Base-by-base conservation (phyloP, 805 yeast species). In the Pichia californica region DNA sequence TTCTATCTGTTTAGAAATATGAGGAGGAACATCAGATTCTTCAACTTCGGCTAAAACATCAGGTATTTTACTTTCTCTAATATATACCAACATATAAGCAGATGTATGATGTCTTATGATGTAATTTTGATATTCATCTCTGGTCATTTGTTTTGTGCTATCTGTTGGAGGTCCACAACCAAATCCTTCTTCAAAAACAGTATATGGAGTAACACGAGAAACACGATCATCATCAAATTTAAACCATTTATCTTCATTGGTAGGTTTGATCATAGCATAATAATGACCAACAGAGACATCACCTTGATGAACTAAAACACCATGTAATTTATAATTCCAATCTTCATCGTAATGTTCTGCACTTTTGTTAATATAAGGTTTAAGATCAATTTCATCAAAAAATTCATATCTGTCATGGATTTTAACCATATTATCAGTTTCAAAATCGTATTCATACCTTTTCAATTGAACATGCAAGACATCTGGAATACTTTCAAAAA, bases 281-380 rank as follows among this genome's bases (percentile, higher is more conserved):
- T 93, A 93, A 59, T 93, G 99, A 18, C 99, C 99, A 36, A 89
- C 85, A 10, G 95, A 85, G 39, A 93, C 82, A 57, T 91, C 96
- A 47, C 99, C 99, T 33, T 88, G 83, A 61, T 93, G 99, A 11
- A 93, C 97, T 45, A 93, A 69, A 2, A 93, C 99, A 10, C 98
- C 96, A 62, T 91, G 96, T 21, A 93, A 67, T 41, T 77, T 80
- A 61, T 93, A 93, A 29, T 71, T 79, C 81, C 89, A 84, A 47
- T 84, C 74, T 48, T 81, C 81, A 36, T 64, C 59, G 38, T 62
- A 64, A 27, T 62, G 59, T 13, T 67, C 65, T 2, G 67, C 65
- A 36, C 70, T 76, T 33, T 77, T 77, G 45, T 85, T 93, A 48
- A 91, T 65, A 56, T 77, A 93, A 7, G 94, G 88, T 36, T 78